These are phyloP conservation scores for Trichophyton rubrum DNA, from an alignment of 2,329 filamentous ascomycete species.

Conservation along the genomic window DNA sequence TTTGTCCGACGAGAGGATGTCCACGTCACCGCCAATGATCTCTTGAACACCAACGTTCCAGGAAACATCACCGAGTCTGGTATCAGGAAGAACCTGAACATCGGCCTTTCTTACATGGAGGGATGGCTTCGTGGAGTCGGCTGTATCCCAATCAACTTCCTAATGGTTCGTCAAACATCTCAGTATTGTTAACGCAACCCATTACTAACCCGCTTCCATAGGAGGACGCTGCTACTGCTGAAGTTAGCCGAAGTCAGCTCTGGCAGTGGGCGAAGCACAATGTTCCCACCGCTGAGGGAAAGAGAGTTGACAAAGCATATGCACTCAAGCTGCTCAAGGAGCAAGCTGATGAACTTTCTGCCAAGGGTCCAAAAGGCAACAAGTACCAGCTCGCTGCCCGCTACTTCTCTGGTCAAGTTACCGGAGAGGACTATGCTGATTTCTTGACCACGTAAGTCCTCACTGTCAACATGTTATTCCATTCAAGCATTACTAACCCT, in stretches of 20 bases:
- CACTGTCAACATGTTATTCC: constrained; percentile 4
- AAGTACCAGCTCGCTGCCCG: constrained; percentile 83
- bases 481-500: constrained; percentile 9
- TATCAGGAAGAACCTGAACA: constrained; percentile 95
- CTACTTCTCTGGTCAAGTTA: constrained; percentile 87
- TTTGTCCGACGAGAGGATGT: constrained; percentile 86
- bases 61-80: constrained; percentile 85
- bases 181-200: neutral
- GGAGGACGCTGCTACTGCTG: constrained; percentile 92
- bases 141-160: constrained; percentile 92
- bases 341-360: constrained; percentile 60
- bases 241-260: constrained; percentile 85
- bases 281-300: constrained; percentile 70
- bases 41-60: constrained; percentile 96
- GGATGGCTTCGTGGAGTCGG: constrained; percentile 91
- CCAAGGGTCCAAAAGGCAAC: constrained; percentile 71
- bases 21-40: constrained; percentile 69
- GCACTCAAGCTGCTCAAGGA: constrained; percentile 77
- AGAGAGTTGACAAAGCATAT: constrained; percentile 86
- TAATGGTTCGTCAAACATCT: constrained; percentile 51
- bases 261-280: constrained; percentile 86
- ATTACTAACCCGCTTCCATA: constrained; percentile 12
- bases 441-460: constrained; percentile 69
- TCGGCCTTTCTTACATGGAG: constrained; percentile 96
- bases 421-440: constrained; percentile 93